Evolutionary conservation across 1,139 yeast species (phyloP).

Genomic region (Zygosaccharomyces sapae): DNA sequence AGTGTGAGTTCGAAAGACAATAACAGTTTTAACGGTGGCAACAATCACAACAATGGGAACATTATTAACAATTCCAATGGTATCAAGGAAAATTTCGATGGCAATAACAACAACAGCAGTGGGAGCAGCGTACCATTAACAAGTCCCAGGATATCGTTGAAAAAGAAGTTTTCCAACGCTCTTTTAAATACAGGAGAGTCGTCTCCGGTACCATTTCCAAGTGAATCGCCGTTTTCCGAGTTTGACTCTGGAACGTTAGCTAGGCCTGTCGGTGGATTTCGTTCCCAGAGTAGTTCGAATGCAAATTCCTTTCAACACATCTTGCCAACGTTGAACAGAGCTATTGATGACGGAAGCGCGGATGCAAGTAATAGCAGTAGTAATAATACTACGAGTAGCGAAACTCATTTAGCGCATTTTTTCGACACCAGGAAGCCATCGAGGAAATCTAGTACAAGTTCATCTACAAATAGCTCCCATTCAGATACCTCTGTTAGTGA

Average conservation of each 20-base stretch:
- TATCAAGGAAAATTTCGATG: slow-evolving; percentile 1
- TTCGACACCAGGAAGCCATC: slow-evolving; percentile 9
- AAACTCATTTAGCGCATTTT: slow-evolving; percentile 4
- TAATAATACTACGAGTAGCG: slow-evolving; percentile 8
- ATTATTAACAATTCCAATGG: not conserved
- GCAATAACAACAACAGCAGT: slow-evolving; percentile 2
- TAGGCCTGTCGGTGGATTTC: slow-evolving; percentile 6
- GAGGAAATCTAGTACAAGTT: slow-evolving; percentile 19
- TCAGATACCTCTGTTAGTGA: slow-evolving; percentile 14
- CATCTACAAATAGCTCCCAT: slow-evolving; percentile 14
- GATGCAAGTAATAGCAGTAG: slow-evolving; percentile 10
- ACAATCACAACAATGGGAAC: too few species aligned
- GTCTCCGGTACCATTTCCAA: slow-evolving; percentile 9
- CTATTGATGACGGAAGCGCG: slow-evolving; percentile 10
- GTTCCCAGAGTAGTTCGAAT: slow-evolving; percentile 19
- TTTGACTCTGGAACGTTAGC: not conserved
- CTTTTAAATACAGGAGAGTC: slow-evolving; percentile 9
- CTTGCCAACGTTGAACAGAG: slow-evolving; percentile 14
- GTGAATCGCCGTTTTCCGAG: slow-evolving; percentile 11
- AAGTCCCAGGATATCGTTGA: slow-evolving; percentile 20
- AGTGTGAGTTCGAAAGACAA: slow-evolving; percentile 3
- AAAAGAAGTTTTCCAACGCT: slow-evolving; percentile 19
- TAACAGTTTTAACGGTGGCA: not conserved
- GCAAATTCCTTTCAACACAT: slow-evolving; percentile 14
- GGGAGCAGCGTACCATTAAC: not conserved